phyloP scores from a whole-genome alignment of 305 asterid species.

The Ajuga reptans region DNA sequence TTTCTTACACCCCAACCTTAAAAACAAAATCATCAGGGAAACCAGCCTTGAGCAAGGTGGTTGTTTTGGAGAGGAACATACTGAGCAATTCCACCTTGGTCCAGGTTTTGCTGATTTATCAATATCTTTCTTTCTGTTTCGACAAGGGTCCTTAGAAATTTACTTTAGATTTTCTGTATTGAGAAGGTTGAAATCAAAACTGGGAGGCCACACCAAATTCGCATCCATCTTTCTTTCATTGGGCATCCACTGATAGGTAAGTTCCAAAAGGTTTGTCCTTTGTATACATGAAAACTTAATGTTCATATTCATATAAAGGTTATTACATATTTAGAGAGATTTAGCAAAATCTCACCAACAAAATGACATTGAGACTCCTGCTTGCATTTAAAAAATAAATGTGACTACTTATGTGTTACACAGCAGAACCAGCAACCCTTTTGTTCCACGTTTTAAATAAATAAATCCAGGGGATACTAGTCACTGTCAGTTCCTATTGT shows the following conservation, averaged over 20 bases:
- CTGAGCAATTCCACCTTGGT: conserved; percentile 55
- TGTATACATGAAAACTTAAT: not conserved
- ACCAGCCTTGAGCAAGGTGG: conserved; percentile 74
- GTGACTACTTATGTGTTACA: not conserved
- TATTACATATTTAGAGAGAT: not conserved
- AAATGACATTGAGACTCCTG: not conserved
- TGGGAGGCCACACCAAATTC: conserved; percentile 97
- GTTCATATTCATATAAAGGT: conserved; percentile 1
- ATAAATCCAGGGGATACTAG: not conserved
- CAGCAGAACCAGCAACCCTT: not conserved
- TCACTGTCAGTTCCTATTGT: not conserved
- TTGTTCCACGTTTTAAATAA: not conserved
- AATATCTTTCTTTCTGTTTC: not conserved
- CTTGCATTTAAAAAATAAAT: not conserved
- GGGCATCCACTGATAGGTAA: conserved; percentile 77
- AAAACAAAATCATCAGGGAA: conserved; percentile 52
- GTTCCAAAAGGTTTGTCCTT: conserved; percentile 15
- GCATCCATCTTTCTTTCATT: conserved; percentile 83
- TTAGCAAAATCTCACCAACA: not conserved
- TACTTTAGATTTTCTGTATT: conserved; percentile 16
- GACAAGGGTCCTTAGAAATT: not conserved
- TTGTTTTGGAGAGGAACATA: conserved; percentile 60
- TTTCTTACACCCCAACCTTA: not conserved
- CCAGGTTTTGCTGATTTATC: conserved; percentile 46
- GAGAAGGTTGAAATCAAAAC: conserved; percentile 82